Conservation (phyloP, 805 yeast species). For the Cyberlindnera mycetangii region DNA sequence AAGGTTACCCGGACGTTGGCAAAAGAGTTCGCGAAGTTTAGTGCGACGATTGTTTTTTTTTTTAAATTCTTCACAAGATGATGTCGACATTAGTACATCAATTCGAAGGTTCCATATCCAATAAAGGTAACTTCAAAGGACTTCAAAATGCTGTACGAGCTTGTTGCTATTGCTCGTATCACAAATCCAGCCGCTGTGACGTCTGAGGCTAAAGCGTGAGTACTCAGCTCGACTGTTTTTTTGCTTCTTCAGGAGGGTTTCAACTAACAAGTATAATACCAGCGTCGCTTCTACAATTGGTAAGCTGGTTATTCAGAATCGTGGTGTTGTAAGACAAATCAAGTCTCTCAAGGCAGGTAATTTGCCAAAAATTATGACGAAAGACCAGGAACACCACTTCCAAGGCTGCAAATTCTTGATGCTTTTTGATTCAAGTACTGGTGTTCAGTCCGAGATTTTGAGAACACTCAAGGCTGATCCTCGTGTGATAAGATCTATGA, state of each 20-base stretch:
- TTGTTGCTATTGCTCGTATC: slow-evolving; percentile 85
- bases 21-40: background rate
- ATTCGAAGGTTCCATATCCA: background rate
- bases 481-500: slow-evolving; percentile 76
- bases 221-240: too few species aligned
- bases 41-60: background rate
- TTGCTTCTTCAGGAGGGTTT: background rate
- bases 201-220: slow-evolving; percentile 57
- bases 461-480: slow-evolving; percentile 86
- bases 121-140: background rate
- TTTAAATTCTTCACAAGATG: background rate
- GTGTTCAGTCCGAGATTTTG: slow-evolving; percentile 81
- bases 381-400: slow-evolving; percentile 85
- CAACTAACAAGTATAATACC: slow-evolving; percentile 2
- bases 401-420: slow-evolving; percentile 86
- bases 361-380: slow-evolving; percentile 76
- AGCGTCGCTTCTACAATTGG: slow-evolving; percentile 66
- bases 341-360: slow-evolving; percentile 75
- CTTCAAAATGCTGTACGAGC: slow-evolving; percentile 79
- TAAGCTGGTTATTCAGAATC: slow-evolving; percentile 74
- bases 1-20: too few species aligned
- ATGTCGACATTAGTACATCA: background rate
- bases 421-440: slow-evolving; percentile 82
- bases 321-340: slow-evolving; percentile 90
- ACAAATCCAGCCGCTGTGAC: slow-evolving; percentile 50